Percentiles rank a stretch among this genome's conserved stretches.
These are phyloP conservation scores for Spiromastix sp. DNA, from an alignment of 2,329 filamentous ascomycete genomes.

Conservation along the genomic window DNA sequence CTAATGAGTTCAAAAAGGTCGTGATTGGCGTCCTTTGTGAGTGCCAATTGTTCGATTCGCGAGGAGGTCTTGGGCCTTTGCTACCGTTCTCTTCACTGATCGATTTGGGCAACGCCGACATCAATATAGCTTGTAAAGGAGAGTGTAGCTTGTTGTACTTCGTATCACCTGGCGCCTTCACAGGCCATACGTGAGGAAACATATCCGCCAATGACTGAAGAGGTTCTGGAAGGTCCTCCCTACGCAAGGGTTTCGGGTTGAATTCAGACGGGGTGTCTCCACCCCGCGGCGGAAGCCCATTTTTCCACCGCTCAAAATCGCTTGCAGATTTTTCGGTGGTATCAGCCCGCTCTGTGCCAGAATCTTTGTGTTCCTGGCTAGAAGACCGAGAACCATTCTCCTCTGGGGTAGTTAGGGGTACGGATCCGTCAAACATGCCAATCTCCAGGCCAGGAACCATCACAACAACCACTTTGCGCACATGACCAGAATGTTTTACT, in stretches of 20 bases:
- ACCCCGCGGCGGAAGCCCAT: conserved; percentile 21
- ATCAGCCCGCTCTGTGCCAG: conserved; percentile 1
- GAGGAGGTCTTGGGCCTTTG: conserved; percentile 48
- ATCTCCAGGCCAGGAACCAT: conserved; percentile 89
- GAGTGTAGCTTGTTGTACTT: conserved; percentile 74
- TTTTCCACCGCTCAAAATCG: conserved; percentile 31
- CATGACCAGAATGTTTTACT: conserved; percentile 44
- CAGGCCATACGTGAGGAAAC: conserved; percentile 81
- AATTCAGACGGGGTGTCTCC: conserved; percentile 23
- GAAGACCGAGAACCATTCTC: conserved; percentile 4
- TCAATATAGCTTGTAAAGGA: conserved; percentile 74
- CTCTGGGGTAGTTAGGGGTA: conserved; percentile 16
- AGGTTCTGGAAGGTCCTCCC: conserved; percentile 32
- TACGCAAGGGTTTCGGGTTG: conserved; percentile 22
- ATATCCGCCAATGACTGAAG: conserved; percentile 65
- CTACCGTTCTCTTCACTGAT: conserved; percentile 53
- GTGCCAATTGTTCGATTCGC: conserved; percentile 56
- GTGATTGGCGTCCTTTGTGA: conserved; percentile 74
- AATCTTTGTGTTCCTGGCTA: conserved; percentile 4
- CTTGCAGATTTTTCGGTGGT: conserved; percentile 15
- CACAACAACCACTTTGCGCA: conserved; percentile 70
- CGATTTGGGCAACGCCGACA: conserved; percentile 57
- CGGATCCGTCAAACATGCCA: conserved; percentile 67
- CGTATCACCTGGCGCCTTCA: conserved; percentile 78
- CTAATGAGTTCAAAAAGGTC: conserved; percentile 59